Conservation (phyloP, 2,329 filamentous ascomycete species). For the Beauveria medogensis region DNA sequence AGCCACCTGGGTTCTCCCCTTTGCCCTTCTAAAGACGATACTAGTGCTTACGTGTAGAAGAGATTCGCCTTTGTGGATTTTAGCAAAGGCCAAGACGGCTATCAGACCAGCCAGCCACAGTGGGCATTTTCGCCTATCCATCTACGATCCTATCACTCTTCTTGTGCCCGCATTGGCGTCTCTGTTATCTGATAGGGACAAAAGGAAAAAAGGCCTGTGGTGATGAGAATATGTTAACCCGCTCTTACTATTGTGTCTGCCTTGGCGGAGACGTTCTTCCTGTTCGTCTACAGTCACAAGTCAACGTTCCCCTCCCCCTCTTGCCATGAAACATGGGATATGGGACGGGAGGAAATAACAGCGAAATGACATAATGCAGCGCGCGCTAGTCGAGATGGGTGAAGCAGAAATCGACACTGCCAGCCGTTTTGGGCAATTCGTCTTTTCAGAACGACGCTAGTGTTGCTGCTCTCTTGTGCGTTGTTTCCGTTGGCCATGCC, state of each 20-base stretch:
- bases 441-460: background rate
- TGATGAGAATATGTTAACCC: too few species aligned
- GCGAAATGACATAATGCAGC: conserved; percentile 1
- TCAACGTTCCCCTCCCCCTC: too few species aligned
- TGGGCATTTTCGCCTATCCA: background rate
- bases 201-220: background rate
- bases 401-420: background rate
- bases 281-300: too few species aligned
- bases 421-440: conserved; percentile 9
- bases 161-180: background rate
- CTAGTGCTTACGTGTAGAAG: background rate
- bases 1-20: background rate
- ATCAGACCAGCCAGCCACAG: conserved; percentile 1
- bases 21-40: background rate
- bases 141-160: background rate
- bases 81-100: background rate
- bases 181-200: background rate
- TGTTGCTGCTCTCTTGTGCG: too few species aligned
- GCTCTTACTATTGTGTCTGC: too few species aligned
- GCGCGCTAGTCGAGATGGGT: background rate
- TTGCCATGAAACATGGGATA: background rate
- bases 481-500: too few species aligned
- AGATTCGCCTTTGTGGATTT: background rate
- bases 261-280: too few species aligned
- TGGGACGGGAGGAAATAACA: background rate